These are phyloP conservation scores for Aurantiochytrium sp. DNA, from an alignment of 108 stramenopile genomes.

Conservation along the genomic window DNA sequence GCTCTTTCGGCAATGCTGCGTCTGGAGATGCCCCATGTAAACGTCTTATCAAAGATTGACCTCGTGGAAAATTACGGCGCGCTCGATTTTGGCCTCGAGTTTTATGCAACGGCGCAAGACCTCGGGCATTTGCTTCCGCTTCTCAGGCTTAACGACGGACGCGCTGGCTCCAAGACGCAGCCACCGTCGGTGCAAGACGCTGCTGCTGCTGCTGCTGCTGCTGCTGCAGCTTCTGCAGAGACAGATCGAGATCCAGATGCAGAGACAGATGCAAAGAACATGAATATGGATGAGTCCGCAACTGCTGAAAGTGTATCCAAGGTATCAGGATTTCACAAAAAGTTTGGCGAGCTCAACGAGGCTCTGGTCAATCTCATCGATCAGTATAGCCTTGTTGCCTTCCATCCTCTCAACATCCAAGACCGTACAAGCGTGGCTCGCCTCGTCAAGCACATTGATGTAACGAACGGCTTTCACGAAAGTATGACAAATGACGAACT, in stretches of 20 bases:
- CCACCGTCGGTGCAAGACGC: neutral
- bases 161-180: neutral
- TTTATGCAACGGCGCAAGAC: constrained; percentile 41
- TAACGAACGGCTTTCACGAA: constrained; percentile 41
- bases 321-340: neutral
- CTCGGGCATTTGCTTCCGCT: constrained; percentile 9
- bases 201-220: neutral
- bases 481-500: neutral
- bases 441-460: constrained; percentile 44
- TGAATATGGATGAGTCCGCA: no score
- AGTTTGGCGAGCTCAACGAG: constrained; percentile 29
- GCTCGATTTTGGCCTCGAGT: constrained; percentile 46
- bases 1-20: constrained; percentile 86
- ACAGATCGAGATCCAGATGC: no score
- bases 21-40: constrained; percentile 85
- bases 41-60: constrained; percentile 90
- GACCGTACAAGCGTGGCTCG: constrained; percentile 38
- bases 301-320: no score
- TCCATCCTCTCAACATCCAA: constrained; percentile 40
- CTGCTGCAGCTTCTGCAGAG: neutral
- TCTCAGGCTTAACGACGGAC: neutral
- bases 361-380: constrained; percentile 43
- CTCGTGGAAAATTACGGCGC: constrained; percentile 47
- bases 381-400: constrained; percentile 41
- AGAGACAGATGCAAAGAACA: no score